Conservation (phyloP, 257 asterid species). For the Petunia secreta region DNA sequence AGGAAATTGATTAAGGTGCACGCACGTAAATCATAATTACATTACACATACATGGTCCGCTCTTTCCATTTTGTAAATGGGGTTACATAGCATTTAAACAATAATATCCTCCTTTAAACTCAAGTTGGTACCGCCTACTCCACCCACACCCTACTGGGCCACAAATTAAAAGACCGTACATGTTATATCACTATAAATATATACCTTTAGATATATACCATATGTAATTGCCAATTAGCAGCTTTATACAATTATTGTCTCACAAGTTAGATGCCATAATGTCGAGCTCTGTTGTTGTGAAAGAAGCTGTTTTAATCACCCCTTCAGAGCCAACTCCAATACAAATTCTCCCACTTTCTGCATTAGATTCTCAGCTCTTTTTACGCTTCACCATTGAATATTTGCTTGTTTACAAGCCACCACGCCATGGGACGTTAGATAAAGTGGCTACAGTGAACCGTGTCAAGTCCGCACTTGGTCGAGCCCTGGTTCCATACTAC, state of each 20-base stretch:
- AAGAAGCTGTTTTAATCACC: conserved; percentile 50
- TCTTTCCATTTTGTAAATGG: not conserved
- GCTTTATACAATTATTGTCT: conserved; percentile 5
- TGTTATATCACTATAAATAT: not conserved
- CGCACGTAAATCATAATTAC: no score
- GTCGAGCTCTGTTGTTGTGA: conserved; percentile 51
- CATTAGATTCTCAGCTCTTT: conserved; percentile 72
- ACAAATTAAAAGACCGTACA: conserved; percentile 3
- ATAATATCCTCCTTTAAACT: not conserved
- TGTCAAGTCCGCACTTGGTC: conserved; percentile 50
- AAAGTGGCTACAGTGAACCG: conserved; percentile 33
- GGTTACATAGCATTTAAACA: not conserved
- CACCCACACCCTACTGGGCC: not conserved
- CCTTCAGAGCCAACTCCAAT: conserved; percentile 66
- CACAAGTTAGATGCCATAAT: conserved; percentile 23
- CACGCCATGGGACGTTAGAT: conserved; percentile 28
- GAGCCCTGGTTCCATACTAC: conserved; percentile 64
- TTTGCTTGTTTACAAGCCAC: conserved; percentile 52
- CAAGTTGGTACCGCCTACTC: not conserved
- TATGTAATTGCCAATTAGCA: not conserved
- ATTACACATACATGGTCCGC: no score
- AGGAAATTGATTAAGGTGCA: no score
- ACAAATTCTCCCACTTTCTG: conserved; percentile 62
- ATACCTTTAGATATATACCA: not conserved
- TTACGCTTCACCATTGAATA: conserved; percentile 69